phyloP scores from a whole-genome alignment of 2,329 filamentous ascomycete genomes.

The Calonectria pseudoturangicola region DNA sequence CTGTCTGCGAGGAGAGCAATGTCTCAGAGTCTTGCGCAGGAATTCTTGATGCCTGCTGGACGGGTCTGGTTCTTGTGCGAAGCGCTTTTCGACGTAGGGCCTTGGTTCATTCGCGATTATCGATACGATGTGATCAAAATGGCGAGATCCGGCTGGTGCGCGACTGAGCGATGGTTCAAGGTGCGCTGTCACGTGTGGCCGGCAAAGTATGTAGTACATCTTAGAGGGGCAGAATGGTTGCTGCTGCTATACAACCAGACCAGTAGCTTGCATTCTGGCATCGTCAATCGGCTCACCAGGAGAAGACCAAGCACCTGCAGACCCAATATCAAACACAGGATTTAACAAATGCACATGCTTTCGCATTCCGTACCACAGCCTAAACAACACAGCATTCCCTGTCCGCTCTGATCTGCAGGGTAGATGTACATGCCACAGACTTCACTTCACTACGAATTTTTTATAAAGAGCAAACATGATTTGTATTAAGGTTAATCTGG shows the following conservation, averaged over 20 bases:
- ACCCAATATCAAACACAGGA: background rate
- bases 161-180: slow-evolving; percentile 39
- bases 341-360: too few relatives aligned
- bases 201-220: background rate
- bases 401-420: background rate
- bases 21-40: slow-evolving; percentile 1
- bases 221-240: background rate
- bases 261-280: background rate
- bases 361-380: too few relatives aligned
- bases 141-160: slow-evolving; percentile 32
- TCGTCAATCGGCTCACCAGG: too few relatives aligned
- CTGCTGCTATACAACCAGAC: background rate
- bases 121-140: background rate
- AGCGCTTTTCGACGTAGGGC: background rate
- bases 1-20: background rate
- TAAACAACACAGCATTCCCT: too few relatives aligned
- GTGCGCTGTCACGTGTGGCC: slow-evolving; percentile 50
- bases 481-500: background rate
- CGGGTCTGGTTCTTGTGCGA: background rate
- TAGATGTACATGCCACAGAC: background rate
- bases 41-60: background rate
- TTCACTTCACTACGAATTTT: background rate
- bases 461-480: background rate
- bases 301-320: too few relatives aligned
- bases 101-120: slow-evolving; percentile 6